Evolutionary conservation across 2,329 filamentous ascomycete species (phyloP), one percentile per base, ranked within the genome.

Genomic region (Thielaviopsis musarum): DNA sequence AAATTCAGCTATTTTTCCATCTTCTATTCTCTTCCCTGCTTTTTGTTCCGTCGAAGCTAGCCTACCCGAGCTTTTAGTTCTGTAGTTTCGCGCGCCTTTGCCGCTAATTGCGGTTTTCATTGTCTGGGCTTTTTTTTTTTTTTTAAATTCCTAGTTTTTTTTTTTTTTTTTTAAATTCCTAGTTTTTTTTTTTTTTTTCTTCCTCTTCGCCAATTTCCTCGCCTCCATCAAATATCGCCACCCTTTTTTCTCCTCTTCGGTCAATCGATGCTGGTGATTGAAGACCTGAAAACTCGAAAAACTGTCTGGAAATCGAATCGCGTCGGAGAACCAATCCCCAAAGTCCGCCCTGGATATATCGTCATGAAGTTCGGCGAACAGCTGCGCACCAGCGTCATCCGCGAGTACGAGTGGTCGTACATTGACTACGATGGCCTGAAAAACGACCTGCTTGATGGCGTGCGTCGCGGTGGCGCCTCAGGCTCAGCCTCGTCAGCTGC

Each of bases 331-430:
- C 65, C 56, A 30, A 62, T 62, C 56, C 71, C 69, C 66, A 70
- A 66, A 64, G 70, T 74, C 64, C 68, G 69, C 38, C 79, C 77
- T 52, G 78, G 79, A 62, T 70, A 76, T 64, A 69, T 82, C 73
- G 75, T 80, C 75, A 85, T 85, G 82, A 85, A 85, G 79, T 98
- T 97, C 78, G 93, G 93, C 71, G 88, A 96, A 74, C 91, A 98
- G 79, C 83, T 98, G 68, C 89, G 89, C 64, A 91, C 89, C 68
- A 96, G 91, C 70, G 81, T 95, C 69, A 95, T 97, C 73, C 90
- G 88, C 77, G 91, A 97, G 74, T 98, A 94, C 75, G 85, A 91
- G 71, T 95, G 91, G 84, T 89, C 95, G 77, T 98, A 98, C 75
- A 96, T 98, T 73, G 87, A 89, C 74, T 98, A 98, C 75, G 91